Conservation (phyloP, 2,329 filamentous ascomycete species). For the Apiospora rasikravindrae region DNA sequence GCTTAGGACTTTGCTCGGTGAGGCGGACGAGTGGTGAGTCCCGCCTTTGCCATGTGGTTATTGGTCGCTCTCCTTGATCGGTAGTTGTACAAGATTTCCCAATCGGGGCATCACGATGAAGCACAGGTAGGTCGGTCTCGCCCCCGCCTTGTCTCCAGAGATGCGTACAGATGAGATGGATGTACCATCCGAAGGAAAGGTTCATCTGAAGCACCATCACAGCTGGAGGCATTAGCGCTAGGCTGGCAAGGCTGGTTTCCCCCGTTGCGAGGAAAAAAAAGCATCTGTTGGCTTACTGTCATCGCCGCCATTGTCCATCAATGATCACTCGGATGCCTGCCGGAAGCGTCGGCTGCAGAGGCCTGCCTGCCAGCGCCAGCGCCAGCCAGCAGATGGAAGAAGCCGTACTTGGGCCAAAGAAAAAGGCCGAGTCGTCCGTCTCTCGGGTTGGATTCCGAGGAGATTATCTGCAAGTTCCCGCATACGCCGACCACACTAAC, state of each 20-base stretch:
- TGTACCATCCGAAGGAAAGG: not conserved
- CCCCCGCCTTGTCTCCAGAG: not conserved
- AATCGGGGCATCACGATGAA: not conserved
- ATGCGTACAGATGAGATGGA: not conserved
- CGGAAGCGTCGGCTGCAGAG: not conserved
- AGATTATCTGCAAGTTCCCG: constrained; percentile 14
- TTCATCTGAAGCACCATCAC: not conserved
- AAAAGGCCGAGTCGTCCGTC: not conserved
- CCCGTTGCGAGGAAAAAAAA: not conserved
- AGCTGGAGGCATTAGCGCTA: not conserved
- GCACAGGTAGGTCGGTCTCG: not conserved
- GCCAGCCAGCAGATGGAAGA: not conserved
- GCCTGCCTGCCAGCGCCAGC: not conserved
- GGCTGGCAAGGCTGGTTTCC: not conserved
- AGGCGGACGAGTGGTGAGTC: not conserved
- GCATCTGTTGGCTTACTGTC: not conserved
- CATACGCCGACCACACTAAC: not conserved
- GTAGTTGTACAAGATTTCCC: not conserved
- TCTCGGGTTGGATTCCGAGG: not conserved
- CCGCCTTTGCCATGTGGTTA: constrained; percentile 9
- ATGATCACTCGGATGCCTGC: not conserved
- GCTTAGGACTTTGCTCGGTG: not conserved
- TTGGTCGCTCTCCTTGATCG: not conserved
- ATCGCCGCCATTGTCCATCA: not conserved
- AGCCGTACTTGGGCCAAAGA: not conserved